Evolutionary conservation across 2,329 filamentous ascomycete species (phyloP), one percentile per base, ranked within the genome.

Genomic region (Plenodomus lindquistii): DNA sequence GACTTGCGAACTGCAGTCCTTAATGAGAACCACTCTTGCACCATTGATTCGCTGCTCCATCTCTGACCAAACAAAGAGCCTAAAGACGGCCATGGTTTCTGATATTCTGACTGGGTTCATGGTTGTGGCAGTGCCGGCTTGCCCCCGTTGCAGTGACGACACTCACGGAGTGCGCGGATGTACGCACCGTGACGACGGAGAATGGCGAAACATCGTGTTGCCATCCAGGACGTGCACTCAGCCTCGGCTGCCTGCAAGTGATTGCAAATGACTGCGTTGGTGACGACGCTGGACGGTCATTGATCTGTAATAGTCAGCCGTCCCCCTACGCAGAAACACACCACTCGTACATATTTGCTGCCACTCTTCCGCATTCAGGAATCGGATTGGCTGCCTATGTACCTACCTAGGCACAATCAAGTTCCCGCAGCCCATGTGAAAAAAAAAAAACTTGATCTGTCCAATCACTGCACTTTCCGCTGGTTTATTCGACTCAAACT

Each of bases 91-190:
- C 50, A 48, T 40, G 35, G 48, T 41, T 45, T 50, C 44, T 38
- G 44, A 48, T 53, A 39, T 45, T 50, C 44, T 38, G 44, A 48
- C 54, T 47, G 50, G 41, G 37, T 5, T 24, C 27, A 31, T 8
- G 15, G 35, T 4, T 48, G 46, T 51, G 47, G 47, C 63, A 59
- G 56, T 67, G 64, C 61, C 63, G 66, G 57, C 57, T 43, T 52
- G 57, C 57, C 65, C 64, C 65, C 64, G 66, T 56, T 52, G 35
- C 46, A 47, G 52, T 66, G 63, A 64, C 65, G 59, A 61, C 17
- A 17, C 51, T 57, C 50, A 53, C 64, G 63, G 66, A 67, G 39
- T 54, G 52, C 51, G 58, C 62, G 64, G 62, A 66, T 63, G 52
- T 58, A 50, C 52, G 54, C 58, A 57, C 52, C 38, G 48, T 46